phyloP scores from a whole-genome alignment of 352 stramenopile genomes.

The Hyaloperonospora arabidopsidis region DNA sequence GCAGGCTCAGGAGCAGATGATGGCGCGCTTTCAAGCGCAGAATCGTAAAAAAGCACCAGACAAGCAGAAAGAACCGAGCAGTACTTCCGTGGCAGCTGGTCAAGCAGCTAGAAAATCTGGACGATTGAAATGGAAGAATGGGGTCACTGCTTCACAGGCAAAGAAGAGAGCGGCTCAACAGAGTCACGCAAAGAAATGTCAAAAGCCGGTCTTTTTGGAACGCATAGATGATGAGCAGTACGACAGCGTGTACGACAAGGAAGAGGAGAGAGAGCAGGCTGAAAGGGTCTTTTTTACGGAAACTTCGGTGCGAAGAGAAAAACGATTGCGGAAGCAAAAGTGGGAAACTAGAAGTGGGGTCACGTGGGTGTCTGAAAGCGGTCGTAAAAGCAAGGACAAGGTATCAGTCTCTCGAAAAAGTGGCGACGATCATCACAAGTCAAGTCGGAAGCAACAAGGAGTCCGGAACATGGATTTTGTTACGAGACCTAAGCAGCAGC shows the following conservation, averaged over 20 bases:
- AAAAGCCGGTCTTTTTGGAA: conserved; percentile 4
- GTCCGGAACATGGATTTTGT: conserved; percentile 9
- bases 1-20: conserved; percentile 41
- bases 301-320: conserved; percentile 14
- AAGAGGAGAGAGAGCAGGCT: conserved; percentile 14
- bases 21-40: conserved; percentile 32
- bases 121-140: background rate
- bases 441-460: conserved; percentile 2
- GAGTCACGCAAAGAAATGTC: conserved; percentile 8
- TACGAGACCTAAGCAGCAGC: background rate
- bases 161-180: conserved; percentile 1
- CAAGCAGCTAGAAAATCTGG: background rate
- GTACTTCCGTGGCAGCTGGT: background rate
- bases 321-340: conserved; percentile 6
- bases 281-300: conserved; percentile 16
- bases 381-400: background rate
- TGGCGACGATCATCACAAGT: background rate
- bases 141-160: too few relatives aligned
- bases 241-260: conserved; percentile 9
- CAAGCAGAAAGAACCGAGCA: background rate
- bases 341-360: background rate
- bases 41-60: conserved; percentile 16
- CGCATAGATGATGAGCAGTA: background rate
- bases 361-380: background rate
- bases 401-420: background rate